Evolutionary conservation across 176 grass and related monocot species (phyloP).

Genomic region (Miscanthus lutarioriparius): DNA sequence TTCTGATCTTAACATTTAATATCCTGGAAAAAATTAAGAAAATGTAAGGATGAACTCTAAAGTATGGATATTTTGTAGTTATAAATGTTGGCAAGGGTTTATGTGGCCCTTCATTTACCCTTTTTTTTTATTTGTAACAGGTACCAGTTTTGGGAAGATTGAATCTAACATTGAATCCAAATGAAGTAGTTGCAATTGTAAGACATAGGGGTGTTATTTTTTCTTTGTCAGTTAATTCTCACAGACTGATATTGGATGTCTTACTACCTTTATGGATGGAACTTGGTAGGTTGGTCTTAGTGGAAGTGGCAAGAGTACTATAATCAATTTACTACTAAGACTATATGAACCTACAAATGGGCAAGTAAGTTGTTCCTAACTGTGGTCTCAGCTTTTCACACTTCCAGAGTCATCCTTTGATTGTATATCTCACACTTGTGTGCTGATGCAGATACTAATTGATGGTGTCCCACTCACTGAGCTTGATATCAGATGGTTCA

Average conservation of each 20-base stretch:
- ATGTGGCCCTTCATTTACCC: conserved; percentile 30
- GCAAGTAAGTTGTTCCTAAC: conserved; percentile 62
- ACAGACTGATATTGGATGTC: background rate
- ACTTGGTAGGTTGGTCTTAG: conserved; percentile 86
- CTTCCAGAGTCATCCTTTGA: background rate
- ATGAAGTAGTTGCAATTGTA: conserved; percentile 97
- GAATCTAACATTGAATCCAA: conserved; percentile 68
- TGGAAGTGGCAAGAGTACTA: conserved; percentile 95
- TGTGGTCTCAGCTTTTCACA: background rate
- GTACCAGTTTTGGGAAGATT: conserved; percentile 66
- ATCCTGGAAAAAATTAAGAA: background rate
- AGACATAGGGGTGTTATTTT: conserved; percentile 33
- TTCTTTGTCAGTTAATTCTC: conserved; percentile 33
- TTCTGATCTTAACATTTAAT: background rate
- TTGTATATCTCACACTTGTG: conserved; percentile 11
- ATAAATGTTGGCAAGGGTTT: background rate
- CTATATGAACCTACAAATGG: conserved; percentile 88
- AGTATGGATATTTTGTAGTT: conserved; percentile 1
- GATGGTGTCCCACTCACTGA: conserved; percentile 74
- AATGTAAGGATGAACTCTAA: conserved; percentile 2
- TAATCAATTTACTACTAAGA: conserved; percentile 88
- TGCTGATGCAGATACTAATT: conserved; percentile 66
- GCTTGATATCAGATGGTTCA: conserved; percentile 87
- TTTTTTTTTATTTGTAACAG: conserved; percentile 43
- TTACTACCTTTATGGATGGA: conserved; percentile 22